Conservation (phyloP, 495 filamentous ascomycete species). For the Podospora fimiseda region DNA sequence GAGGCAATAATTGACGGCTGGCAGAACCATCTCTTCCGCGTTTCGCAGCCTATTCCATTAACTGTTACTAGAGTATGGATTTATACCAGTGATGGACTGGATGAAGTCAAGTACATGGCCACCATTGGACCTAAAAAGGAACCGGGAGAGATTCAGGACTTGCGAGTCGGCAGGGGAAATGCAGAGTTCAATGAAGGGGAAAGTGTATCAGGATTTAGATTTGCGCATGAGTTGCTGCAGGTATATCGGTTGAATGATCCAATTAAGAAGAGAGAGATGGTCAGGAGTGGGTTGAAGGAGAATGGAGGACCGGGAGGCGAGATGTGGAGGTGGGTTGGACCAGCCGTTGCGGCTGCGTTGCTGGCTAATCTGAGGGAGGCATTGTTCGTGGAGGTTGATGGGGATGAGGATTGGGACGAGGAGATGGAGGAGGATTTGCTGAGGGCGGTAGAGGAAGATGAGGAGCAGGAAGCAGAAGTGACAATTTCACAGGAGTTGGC, state of each 20-base stretch:
- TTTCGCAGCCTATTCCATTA: conserved; percentile 34
- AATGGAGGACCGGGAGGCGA: conserved; percentile 23
- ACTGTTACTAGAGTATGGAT: conserved; percentile 43
- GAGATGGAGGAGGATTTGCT: conserved; percentile 9
- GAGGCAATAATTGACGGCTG: conserved; percentile 33
- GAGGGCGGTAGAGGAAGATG: conserved; percentile 4
- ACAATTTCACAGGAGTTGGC: conserved; percentile 42
- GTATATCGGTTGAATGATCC: conserved; percentile 49
- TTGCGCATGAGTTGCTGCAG: conserved; percentile 43
- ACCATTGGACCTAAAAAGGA: conserved; percentile 31
- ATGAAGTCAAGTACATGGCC: conserved; percentile 46
- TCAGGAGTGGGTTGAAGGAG: conserved; percentile 35
- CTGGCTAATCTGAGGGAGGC: conserved; percentile 40
- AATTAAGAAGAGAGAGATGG: conserved; percentile 35
- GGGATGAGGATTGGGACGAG: conserved; percentile 12
- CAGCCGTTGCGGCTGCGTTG: conserved; percentile 40
- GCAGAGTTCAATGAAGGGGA: conserved; percentile 43
- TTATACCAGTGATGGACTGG: conserved; percentile 32
- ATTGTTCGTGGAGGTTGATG: conserved; percentile 29
- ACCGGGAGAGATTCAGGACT: conserved; percentile 35
- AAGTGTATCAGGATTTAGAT: conserved; percentile 21
- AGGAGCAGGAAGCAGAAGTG: conserved; percentile 2
- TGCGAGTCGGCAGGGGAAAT: conserved; percentile 35
- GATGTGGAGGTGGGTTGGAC: conserved; percentile 37
- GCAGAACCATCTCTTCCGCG: conserved; percentile 42